Percentiles rank a stretch among this genome's conserved stretches.
Conservation (phyloP, 1,284 basidiomycete species). For the Butyriboletus appendiculatus region DNA sequence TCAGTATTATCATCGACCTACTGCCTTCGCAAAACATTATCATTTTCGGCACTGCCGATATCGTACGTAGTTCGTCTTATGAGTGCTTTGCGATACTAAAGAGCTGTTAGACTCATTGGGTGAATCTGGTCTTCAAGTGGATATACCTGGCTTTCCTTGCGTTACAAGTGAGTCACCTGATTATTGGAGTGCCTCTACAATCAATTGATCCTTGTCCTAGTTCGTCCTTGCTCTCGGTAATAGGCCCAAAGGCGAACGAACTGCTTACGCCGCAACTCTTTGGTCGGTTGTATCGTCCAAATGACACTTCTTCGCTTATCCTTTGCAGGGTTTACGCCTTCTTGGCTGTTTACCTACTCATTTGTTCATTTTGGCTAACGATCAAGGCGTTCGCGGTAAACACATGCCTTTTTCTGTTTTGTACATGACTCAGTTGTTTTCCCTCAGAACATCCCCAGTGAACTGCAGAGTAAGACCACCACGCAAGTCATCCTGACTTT, state of each 20-base stretch:
- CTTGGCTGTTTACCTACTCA: conserved; percentile 76
- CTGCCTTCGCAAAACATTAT: conserved; percentile 66
- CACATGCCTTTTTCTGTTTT: not conserved
- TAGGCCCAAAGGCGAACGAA: conserved; percentile 91
- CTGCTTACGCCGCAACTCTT: conserved; percentile 81
- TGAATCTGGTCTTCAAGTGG: conserved; percentile 86
- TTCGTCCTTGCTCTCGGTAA: conserved; percentile 97
- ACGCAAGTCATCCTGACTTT: conserved; percentile 53
- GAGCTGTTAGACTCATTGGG: conserved; percentile 77
- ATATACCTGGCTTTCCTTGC: conserved; percentile 86
- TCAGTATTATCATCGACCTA: conserved; percentile 94
- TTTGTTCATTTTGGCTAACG: conserved; percentile 86
- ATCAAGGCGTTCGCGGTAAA: conserved; percentile 73
- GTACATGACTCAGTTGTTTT: not conserved
- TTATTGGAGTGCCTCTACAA: not conserved
- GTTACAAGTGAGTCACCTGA: conserved; percentile 45
- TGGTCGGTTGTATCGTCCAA: conserved; percentile 46
- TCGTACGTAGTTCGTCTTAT: conserved; percentile 49
- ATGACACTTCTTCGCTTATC: conserved; percentile 15
- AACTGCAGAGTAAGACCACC: conserved; percentile 50
- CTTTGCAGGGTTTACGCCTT: conserved; percentile 72
- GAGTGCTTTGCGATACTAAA: conserved; percentile 12
- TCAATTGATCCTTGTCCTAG: conserved; percentile 37
- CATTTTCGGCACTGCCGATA: conserved; percentile 65
- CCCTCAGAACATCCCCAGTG: conserved; percentile 55